phyloP scores from a whole-genome alignment of 345 rosid genomes.

The Excoecaria cochinchinensis region DNA sequence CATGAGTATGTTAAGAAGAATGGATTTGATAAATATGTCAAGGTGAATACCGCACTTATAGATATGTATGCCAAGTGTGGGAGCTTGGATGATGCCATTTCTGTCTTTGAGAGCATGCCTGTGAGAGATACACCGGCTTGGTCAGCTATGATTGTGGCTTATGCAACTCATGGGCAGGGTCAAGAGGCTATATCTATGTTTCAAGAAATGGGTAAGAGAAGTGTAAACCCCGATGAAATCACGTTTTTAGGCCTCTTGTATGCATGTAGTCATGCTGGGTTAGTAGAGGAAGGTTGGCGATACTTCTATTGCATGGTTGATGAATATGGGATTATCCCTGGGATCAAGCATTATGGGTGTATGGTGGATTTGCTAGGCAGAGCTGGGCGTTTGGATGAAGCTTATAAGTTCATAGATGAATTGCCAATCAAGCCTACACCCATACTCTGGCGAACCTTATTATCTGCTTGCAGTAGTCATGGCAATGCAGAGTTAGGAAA shows the following conservation, averaged over 20 bases:
- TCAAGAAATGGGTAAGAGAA: conserved; percentile 35
- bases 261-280: conserved; percentile 46
- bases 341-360: conserved; percentile 50
- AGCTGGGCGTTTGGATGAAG: conserved; percentile 37
- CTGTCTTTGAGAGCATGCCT: conserved; percentile 36
- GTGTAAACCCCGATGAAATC: conserved; percentile 36
- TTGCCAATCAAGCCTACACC: conserved; percentile 42
- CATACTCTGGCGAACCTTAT: conserved; percentile 39
- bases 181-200: conserved; percentile 34
- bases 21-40: conserved; percentile 24
- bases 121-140: conserved; percentile 41
- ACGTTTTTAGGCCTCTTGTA: conserved; percentile 40
- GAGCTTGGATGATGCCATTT: conserved; percentile 37
- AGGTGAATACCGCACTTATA: conserved; percentile 42
- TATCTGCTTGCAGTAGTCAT: conserved; percentile 34
- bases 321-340: conserved; percentile 30
- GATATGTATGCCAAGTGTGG: conserved; percentile 52
- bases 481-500: conserved; percentile 27
- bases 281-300: conserved; percentile 34
- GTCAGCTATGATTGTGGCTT: conserved; percentile 45
- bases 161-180: conserved; percentile 44
- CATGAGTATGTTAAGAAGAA: conserved; percentile 29
- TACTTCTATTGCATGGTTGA: conserved; percentile 38
- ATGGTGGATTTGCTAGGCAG: conserved; percentile 54
- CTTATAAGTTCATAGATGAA: conserved; percentile 33